Base-by-base conservation (phyloP, 441 rosid genomes). In the Cnidoscolus chayamansa region DNA sequence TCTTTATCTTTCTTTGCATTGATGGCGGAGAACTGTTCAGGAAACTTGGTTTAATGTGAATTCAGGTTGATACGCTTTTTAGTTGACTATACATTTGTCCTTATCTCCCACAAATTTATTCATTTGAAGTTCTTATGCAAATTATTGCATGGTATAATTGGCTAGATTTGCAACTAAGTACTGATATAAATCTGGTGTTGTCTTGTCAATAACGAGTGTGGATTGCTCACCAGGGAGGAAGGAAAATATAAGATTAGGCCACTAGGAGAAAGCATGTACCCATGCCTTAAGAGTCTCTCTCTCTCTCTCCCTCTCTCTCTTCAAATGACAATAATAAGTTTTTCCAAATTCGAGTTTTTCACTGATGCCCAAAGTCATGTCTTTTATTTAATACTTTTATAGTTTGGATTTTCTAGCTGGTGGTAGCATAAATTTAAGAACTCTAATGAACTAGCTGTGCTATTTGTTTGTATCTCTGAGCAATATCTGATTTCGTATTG, bases 401-500 rank as follows among this genome's bases (percentile, higher is more conserved):
- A 17, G n/a, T 61, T 60, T 40, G 40, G 67, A 30, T 17, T 63
- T 47, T 64, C 10, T 58, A 45, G 54, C 45, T 48, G 61, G 8
- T 16, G 48, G 63, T 37, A 62, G 59, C 67, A 55, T 49, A 25
- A 32, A 63, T 77, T n/a, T 3, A 31, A 37, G 50, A 35, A 45
- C 20, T 76, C 55, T 67, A 63, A 50, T 77, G 55, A 69, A 43
- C 63, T 45, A 35, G 65, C 4, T 30, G 20, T 73, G 19, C 10
- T 10, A 15, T 56, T 43, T 71, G 40, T 32, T 35, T 57, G 53
- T 74, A 59, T 56, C 49, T 60, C 17, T 71, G 35, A 31, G 77
- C 54, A 20, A 66, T 49, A 16, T 74, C 67, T 87, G 32, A 70
- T 71, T 15, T 59, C 20, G 10, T 57, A 3, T 65, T 71, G 59